Base-by-base conservation (phyloP, 345 rosid genomes). In the Sapria himalayana region DNA sequence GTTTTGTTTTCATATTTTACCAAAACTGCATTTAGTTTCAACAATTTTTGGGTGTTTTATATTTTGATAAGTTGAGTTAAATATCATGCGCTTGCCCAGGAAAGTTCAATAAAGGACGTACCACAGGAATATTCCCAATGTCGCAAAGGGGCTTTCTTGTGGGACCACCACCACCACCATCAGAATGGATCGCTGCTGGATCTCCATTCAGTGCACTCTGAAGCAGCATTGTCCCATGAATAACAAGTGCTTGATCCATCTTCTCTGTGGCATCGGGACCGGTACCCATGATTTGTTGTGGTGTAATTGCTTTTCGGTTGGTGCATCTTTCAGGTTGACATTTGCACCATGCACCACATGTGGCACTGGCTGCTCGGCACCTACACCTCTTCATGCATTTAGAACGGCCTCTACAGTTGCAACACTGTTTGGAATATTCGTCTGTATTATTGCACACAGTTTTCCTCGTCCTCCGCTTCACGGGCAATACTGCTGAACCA, bases 321-420 rank as follows among this genome's bases (percentile, higher is more conserved):
- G 76, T 66, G 57, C 99, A 89, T 37, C 65, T 74, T 0, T 45
- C 18, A 0, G 71, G 29, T 39, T 72, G 9, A 49, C 99, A 89
- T 10, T 77, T 73, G 25, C 99, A 89, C 1, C 77, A 62, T 29
- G 54, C 46, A 6, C 86, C 76, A 34, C 99, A 89, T 22, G 32
- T 9, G n/a, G 73, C 84, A 24, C 74, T 66, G 12, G 61, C 51
- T 15, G 67, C 70, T 41, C 78, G 69, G 48, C 98, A 89, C 9
- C 77, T 76, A 48, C 98, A 89, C 56, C 76, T 89, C 17, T 91
- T 82, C 62, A 76, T 79, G 69, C 98, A 89, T 1, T 39, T 59
- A 14, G 98, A 79, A 37, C 24, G 25, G 46, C 35, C 73, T 43
- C 73, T 65, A 22, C 98, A 89, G 0, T 72, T 65, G 57, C 95